A percentile compares a stretch with the other conserved stretches of the same genome.
These are phyloP conservation scores for Epicoccum sorghinum DNA, from an alignment of 2,329 filamentous ascomycete species.

Conservation along the genomic window DNA sequence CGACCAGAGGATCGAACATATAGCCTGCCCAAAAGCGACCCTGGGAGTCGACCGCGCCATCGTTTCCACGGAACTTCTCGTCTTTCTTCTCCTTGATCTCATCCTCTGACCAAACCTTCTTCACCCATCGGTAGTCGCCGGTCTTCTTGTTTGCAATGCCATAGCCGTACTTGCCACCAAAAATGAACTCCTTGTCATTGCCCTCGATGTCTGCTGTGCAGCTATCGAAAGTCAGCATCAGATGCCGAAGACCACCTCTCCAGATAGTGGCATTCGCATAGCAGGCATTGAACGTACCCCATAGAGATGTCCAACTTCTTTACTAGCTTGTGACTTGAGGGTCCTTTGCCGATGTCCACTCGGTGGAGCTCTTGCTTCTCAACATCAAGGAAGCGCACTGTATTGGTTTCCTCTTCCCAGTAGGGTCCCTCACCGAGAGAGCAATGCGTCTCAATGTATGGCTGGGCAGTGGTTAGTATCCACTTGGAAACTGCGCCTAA, in stretches of 20 bases:
- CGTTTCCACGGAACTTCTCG: constrained; percentile 70
- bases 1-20: constrained; percentile 79
- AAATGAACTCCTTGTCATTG: constrained; percentile 71
- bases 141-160: constrained; percentile 74
- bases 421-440: constrained; percentile 75
- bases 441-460: constrained; percentile 67
- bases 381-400: constrained; percentile 82
- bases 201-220: constrained; percentile 76
- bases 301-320: constrained; percentile 63
- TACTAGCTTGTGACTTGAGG: constrained; percentile 62
- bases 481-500: background rate
- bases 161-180: constrained; percentile 81
- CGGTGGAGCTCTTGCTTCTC: constrained; percentile 75
- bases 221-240: constrained; percentile 17
- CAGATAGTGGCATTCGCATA: background rate
- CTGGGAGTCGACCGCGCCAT: constrained; percentile 79
- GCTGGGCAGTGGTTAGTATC: constrained; percentile 36
- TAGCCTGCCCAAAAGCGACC: constrained; percentile 85
- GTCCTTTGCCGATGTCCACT: constrained; percentile 69
- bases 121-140: constrained; percentile 62
- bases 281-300: constrained; percentile 47
- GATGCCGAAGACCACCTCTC: background rate
- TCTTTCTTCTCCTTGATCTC: constrained; percentile 54
- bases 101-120: constrained; percentile 60
- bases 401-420: constrained; percentile 69